Evolutionary conservation across 108 stramenopile species (phyloP).

Genomic region (Nitzschia putrida): DNA sequence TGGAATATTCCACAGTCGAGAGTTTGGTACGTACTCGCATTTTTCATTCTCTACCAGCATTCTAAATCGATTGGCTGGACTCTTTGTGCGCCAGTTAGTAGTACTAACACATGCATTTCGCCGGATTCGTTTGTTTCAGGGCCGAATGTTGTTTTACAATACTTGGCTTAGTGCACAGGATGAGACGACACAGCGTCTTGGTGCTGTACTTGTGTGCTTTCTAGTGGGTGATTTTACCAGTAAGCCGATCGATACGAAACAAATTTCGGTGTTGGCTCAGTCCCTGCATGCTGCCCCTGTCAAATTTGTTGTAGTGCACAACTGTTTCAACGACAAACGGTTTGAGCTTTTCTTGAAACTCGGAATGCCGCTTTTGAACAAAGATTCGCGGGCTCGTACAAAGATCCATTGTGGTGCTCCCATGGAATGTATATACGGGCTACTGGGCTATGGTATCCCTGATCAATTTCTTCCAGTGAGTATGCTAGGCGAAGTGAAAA

Average conservation of each 20-base stretch:
- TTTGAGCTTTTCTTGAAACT: background rate
- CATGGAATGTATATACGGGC: constrained; percentile 25
- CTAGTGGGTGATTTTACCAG: background rate
- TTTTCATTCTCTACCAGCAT: too few relatives aligned
- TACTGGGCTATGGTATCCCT: constrained; percentile 22
- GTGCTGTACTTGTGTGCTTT: background rate
- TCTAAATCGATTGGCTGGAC: too few relatives aligned
- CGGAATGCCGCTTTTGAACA: background rate
- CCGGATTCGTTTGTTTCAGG: background rate
- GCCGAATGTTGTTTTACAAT: background rate
- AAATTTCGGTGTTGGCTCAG: background rate
- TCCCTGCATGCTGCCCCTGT: background rate
- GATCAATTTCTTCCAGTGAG: background rate
- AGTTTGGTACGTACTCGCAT: too few relatives aligned
- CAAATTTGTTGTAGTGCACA: background rate
- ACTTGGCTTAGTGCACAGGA: background rate
- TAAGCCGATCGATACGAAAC: background rate
- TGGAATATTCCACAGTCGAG: too few relatives aligned
- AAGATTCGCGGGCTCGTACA: background rate
- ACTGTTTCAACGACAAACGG: background rate
- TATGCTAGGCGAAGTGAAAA: background rate
- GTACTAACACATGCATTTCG: too few relatives aligned
- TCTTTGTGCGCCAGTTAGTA: too few relatives aligned
- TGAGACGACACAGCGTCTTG: background rate
- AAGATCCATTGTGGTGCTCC: constrained; percentile 20